Evolutionary conservation across 305 asterid species (phyloP), one percentile per base, ranked within the genome.

Genomic region (Fraxinus greggii): DNA sequence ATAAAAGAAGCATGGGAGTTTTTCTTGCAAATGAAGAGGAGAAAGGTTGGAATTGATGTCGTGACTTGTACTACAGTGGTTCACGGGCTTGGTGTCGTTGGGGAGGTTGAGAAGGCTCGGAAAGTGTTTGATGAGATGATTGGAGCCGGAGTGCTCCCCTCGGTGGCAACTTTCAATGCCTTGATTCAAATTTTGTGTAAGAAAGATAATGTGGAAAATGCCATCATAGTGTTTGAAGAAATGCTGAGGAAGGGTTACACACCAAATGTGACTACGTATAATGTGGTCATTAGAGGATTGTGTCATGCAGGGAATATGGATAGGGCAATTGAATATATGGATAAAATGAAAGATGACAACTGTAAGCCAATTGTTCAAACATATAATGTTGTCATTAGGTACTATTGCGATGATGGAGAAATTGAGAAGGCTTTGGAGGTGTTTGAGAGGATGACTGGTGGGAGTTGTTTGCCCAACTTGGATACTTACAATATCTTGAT

Each of bases 401-500:
- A 93, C 76, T 91, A 88, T 79, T 94, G 99, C 54, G 95, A 93
- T 65, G 90, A 87, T 38, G 98, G 99, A 81, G 97, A 93, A 83
- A 86, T 95, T 54, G 98, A 93, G 80, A 90, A 88, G 86, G 95
- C 92, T 32, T 78, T 94, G 87, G 92, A 87, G 84, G 87, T 93
- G 75, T 91, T 93, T 61, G 88, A 86, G 83, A 90, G 85, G 89
- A 93, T 95, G 97, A 88, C 86, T 72, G 82, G 87, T 12, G 92
- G 88, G 65, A 81, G 82, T 45, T 93, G 95, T 82, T 83, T 94
- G 89, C 97, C 99, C 26, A 93, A 88, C 88, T 86, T 94, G 89
- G 99, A 95, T 83, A 94, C 98, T 4, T 95, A 94, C 83, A 95
- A 95, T 78, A 81, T 95, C 35, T 86, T 95, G 94, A 92, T 94